Conservation (phyloP, 257 asterid genomes). For the Fraxinus pennsylvanica region DNA sequence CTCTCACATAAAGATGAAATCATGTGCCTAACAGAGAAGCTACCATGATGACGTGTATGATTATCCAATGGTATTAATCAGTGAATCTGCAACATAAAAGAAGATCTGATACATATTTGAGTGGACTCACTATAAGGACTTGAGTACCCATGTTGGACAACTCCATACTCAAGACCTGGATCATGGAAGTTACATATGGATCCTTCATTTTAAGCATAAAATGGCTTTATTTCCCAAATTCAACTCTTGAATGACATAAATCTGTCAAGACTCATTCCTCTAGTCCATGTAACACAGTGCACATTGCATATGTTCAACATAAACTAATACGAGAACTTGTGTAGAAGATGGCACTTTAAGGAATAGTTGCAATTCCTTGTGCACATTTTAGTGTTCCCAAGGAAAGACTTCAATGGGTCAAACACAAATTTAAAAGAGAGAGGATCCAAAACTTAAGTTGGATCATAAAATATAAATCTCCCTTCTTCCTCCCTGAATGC, state of each 20-base stretch:
- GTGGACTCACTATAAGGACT: not conserved
- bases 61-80: too few relatives aligned
- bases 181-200: not conserved
- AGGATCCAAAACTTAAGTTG: not conserved
- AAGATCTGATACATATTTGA: not conserved
- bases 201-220: not conserved
- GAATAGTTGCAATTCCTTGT: not conserved
- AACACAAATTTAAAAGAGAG: not conserved
- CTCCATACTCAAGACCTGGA: not conserved
- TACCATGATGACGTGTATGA: not conserved
- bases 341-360: not conserved
- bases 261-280: not conserved
- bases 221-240: not conserved
- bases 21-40: not conserved
- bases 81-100: not conserved
- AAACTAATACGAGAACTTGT: not conserved
- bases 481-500: not conserved
- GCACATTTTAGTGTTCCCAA: not conserved
- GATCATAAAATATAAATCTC: not conserved
- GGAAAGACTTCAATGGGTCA: not conserved
- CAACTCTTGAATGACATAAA: not conserved
- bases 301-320: not conserved
- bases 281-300: not conserved
- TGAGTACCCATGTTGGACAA: not conserved
- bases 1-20: not conserved